Percentiles rank a stretch among this genome's conserved stretches.
These are phyloP conservation scores for Apostasia ramifera DNA, from an alignment of 106 monocot species.

Conservation along the genomic window DNA sequence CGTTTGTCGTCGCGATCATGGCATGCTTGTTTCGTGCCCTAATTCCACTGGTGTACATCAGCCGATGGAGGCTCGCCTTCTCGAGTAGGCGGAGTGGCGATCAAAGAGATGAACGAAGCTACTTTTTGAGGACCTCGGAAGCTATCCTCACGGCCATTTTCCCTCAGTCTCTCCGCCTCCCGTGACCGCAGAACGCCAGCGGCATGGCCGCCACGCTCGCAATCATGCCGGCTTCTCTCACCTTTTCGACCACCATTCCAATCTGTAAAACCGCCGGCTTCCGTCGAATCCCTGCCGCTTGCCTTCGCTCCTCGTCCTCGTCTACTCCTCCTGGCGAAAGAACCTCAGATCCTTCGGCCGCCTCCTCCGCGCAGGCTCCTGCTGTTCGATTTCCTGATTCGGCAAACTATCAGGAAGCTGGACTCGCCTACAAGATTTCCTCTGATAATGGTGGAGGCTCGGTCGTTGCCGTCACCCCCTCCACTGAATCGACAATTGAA, in stretches of 20 bases:
- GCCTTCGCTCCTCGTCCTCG: background rate
- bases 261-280: background rate
- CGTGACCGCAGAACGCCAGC: background rate
- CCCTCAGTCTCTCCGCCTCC: background rate
- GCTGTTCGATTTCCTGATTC: background rate
- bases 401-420: background rate
- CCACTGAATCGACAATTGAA: slow-evolving; percentile 24
- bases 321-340: background rate
- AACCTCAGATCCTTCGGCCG: background rate
- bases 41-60: no score
- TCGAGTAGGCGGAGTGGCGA: background rate
- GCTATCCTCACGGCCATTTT: background rate
- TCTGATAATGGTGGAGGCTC: background rate
- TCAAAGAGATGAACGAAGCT: background rate
- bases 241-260: background rate
- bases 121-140: background rate
- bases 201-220: background rate
- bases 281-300: background rate
- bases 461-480: background rate
- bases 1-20: no score
- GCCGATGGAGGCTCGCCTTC: no score
- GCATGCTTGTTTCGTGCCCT: no score
- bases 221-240: background rate
- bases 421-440: background rate
- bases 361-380: background rate